Evolutionary conservation across 306 rosid species (phyloP).

Genomic region (Rubus idaeus): DNA sequence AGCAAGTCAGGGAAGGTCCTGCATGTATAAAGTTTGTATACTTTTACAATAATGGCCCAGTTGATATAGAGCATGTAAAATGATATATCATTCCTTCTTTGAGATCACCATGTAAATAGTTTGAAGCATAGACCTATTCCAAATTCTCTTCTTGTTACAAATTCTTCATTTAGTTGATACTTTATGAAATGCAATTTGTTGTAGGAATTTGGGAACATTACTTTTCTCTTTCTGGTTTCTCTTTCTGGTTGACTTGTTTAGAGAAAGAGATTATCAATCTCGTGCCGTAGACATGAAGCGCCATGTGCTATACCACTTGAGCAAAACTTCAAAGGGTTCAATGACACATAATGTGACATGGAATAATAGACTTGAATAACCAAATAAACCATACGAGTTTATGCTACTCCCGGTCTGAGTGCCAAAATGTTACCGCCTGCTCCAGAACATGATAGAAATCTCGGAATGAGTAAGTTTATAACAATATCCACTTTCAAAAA

Average conservation of each 20-base stretch:
- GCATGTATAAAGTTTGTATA: neutral
- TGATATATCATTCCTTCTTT: constrained; percentile 2
- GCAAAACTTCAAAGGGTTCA: too few species aligned
- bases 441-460: too few species aligned
- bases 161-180: neutral
- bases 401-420: too few species aligned
- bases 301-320: too few species aligned
- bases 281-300: too few species aligned
- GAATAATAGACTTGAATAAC: too few species aligned
- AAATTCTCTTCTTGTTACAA: neutral
- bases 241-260: neutral
- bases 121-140: neutral
- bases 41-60: constrained; percentile 1
- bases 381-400: too few species aligned
- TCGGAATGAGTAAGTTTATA: too few species aligned
- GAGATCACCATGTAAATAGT: constrained; percentile 8
- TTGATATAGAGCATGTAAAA: neutral
- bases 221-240: neutral
- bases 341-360: too few species aligned
- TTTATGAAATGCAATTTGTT: neutral
- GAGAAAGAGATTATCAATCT: neutral
- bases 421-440: neutral
- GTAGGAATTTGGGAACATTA: neutral
- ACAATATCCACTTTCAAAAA: too few species aligned
- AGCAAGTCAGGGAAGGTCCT: constrained; percentile 1